phyloP scores from a whole-genome alignment of 139 green algal genomes.

The Tetraselmis chui region DNA sequence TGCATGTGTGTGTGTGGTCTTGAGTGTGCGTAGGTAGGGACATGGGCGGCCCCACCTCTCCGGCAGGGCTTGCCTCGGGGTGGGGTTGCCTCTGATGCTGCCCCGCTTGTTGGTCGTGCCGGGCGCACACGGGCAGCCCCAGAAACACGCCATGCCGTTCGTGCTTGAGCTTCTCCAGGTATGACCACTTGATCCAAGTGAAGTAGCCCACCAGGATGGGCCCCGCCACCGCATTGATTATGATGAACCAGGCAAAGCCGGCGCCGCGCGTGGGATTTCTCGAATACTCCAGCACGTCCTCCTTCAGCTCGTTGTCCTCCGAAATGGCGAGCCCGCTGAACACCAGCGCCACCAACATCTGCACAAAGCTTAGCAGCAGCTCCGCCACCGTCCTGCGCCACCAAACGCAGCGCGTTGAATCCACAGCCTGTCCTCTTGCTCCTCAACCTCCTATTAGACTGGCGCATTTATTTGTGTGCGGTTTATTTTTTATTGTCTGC shows the following conservation, averaged over 20 bases:
- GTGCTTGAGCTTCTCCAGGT: not conserved
- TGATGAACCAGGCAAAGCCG: not conserved
- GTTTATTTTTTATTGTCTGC: no score
- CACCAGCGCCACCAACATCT: not conserved
- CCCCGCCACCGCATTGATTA: not conserved
- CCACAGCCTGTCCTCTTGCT: no score
- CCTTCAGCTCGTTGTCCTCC: not conserved
- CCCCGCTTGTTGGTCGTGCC: no score
- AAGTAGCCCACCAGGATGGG: not conserved
- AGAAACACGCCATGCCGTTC: not conserved
- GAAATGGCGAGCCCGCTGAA: not conserved
- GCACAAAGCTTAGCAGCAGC: not conserved
- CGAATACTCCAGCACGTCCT: not conserved
- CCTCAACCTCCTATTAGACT: no score
- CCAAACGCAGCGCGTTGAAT: no score
- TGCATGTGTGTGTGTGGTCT: no score
- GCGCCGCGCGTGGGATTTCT: not conserved
- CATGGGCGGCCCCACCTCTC: no score
- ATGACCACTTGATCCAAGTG: not conserved
- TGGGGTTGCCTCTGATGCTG: no score
- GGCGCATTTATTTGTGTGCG: no score
- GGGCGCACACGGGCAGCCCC: not conserved
- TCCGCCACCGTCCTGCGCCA: not conserved
- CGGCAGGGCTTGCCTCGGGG: no score
- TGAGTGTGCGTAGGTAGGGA: no score